These are phyloP conservation scores for Pythium brachiatum DNA, from an alignment of 352 stramenopile genomes.

Conservation along the genomic window DNA sequence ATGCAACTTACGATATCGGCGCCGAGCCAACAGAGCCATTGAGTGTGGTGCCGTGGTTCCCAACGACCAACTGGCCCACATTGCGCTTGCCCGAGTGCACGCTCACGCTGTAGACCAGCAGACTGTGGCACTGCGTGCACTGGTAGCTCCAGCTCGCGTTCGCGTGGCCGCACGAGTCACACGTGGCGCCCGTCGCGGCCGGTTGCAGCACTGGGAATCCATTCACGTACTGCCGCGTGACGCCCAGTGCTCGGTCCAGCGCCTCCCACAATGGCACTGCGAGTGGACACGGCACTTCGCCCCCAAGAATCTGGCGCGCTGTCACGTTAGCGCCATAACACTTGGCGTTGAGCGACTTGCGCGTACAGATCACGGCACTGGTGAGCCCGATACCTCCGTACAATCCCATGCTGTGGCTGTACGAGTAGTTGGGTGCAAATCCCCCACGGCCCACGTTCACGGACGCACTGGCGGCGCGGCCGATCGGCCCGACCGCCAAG, in stretches of 20 bases:
- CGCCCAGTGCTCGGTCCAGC: slow-evolving; percentile 56
- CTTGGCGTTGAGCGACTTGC: slow-evolving; percentile 73
- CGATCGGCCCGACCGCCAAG: slow-evolving; percentile 65
- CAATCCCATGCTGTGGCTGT: slow-evolving; percentile 72
- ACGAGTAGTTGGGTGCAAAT: slow-evolving; percentile 77
- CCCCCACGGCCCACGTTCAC: slow-evolving; percentile 60
- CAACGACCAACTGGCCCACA: slow-evolving; percentile 48
- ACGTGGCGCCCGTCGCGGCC: slow-evolving; percentile 43
- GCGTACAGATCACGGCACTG: slow-evolving; percentile 67
- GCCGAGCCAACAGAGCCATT: background rate
- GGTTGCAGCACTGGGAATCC: slow-evolving; percentile 55
- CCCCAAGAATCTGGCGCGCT: slow-evolving; percentile 60
- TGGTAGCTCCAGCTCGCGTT: slow-evolving; percentile 43
- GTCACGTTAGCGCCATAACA: slow-evolving; percentile 65
- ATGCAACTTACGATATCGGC: background rate
- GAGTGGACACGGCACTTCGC: slow-evolving; percentile 59
- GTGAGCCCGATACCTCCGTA: slow-evolving; percentile 73
- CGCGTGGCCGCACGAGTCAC: slow-evolving; percentile 51
- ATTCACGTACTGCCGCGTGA: slow-evolving; percentile 62
- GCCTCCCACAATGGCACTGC: slow-evolving; percentile 64
- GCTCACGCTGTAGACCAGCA: slow-evolving; percentile 73
- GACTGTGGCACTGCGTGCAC: slow-evolving; percentile 52
- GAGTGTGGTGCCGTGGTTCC: background rate
- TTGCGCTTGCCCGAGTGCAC: slow-evolving; percentile 66
- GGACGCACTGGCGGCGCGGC: slow-evolving; percentile 57